Conservation (phyloP, 139 green algal species). For the Coccomyxa sp. region DNA sequence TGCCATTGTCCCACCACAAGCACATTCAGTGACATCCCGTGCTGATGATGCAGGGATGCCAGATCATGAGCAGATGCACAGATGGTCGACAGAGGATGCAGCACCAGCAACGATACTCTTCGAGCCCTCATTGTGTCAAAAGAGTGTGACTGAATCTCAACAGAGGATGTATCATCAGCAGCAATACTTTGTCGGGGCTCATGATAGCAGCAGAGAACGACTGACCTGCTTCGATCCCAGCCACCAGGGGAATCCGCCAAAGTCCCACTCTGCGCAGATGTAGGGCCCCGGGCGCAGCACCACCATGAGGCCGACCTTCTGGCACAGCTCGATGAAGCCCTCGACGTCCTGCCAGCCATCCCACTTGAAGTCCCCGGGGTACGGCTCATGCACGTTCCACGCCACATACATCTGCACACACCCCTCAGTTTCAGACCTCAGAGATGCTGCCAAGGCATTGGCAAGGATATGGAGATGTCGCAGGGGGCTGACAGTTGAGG, state of each 20-base stretch:
- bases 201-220: background rate
- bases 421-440: background rate
- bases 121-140: background rate
- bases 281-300: conserved; percentile 54
- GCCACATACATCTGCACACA: conserved; percentile 40
- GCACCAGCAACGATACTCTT: background rate
- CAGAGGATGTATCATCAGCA: background rate
- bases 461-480: background rate
- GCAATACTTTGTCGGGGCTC: background rate
- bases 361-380: conserved; percentile 31
- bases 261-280: conserved; percentile 56
- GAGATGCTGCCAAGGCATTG: background rate
- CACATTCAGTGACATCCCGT: background rate
- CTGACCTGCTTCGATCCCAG: conserved; percentile 29
- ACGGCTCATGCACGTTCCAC: conserved; percentile 60
- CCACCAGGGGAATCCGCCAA: conserved; percentile 59
- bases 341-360: conserved; percentile 28
- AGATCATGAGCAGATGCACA: background rate
- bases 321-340: conserved; percentile 27
- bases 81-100: background rate
- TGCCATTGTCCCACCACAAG: background rate
- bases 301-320: conserved; percentile 40
- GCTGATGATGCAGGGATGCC: background rate
- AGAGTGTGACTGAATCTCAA: background rate
- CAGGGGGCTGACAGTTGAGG: background rate